A percentile compares a stretch with the other conserved stretches of the same genome.
Conservation (phyloP, 202 grass and related monocot genomes). For the Brachypodium distachyon region DNA sequence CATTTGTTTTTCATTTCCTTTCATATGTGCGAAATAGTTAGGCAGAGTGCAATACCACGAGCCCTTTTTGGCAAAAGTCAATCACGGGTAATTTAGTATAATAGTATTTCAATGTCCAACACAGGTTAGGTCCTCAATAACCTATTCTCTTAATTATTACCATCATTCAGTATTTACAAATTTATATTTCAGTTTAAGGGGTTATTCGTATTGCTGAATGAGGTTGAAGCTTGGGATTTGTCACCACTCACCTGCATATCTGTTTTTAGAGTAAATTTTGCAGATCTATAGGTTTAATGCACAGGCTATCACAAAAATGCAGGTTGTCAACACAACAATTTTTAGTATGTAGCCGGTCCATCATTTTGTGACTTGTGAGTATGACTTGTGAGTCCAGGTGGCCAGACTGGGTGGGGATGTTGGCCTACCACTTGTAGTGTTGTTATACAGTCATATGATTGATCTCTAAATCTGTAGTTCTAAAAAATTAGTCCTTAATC, state of each 20-base stretch:
- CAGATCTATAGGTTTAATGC: too few species aligned
- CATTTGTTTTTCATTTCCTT: background rate
- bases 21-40: background rate
- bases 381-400: too few species aligned
- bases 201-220: background rate
- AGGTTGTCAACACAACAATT: too few species aligned
- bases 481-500: too few species aligned
- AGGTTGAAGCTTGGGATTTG: background rate
- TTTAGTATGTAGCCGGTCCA: too few species aligned
- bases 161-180: background rate
- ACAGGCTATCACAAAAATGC: too few species aligned
- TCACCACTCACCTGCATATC: background rate
- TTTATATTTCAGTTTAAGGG: background rate
- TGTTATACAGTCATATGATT: too few species aligned
- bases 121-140: background rate
- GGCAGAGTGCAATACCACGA: background rate
- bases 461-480: too few species aligned
- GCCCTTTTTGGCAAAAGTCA: background rate
- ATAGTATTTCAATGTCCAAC: background rate
- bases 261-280: too few species aligned
- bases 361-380: too few species aligned
- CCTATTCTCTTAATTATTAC: background rate
- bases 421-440: too few species aligned
- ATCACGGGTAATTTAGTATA: background rate
- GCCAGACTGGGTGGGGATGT: too few species aligned